Conservation (phyloP, 495 filamentous ascomycete species). For the Aspergillus heteromorphus region DNA sequence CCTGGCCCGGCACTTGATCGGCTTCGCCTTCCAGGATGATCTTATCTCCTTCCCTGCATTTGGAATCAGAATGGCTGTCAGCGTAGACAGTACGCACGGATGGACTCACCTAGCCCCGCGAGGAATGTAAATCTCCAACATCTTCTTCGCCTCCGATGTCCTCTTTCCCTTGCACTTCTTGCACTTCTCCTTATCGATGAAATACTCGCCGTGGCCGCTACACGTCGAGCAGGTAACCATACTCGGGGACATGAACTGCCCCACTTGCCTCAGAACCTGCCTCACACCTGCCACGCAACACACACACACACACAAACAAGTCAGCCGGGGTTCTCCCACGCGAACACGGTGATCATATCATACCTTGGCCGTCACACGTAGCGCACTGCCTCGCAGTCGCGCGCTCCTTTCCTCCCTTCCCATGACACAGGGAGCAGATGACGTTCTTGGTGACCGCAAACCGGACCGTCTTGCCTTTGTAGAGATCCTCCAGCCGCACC, state of each 20-base stretch:
- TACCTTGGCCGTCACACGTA: conserved; percentile 71
- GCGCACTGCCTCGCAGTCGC: conserved; percentile 81
- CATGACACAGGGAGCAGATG: conserved; percentile 80
- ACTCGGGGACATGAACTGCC: conserved; percentile 74
- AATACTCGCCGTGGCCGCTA: conserved; percentile 73
- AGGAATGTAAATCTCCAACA: conserved; percentile 93
- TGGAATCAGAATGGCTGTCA: conserved; percentile 13
- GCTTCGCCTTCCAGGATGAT: conserved; percentile 93
- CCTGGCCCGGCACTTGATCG: conserved; percentile 85
- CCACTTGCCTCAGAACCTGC: conserved; percentile 68
- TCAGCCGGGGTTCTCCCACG: conserved; percentile 13
- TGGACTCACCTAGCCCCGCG: conserved; percentile 62
- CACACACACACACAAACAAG: background rate
- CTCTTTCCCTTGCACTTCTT: conserved; percentile 96
- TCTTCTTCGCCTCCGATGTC: conserved; percentile 77
- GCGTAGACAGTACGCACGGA: background rate
- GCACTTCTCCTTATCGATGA: conserved; percentile 92
- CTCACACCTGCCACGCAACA: too few relatives aligned
- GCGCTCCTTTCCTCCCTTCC: conserved; percentile 85
- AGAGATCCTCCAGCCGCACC: conserved; percentile 86
- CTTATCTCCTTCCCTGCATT: conserved; percentile 66
- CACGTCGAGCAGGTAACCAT: conserved; percentile 71
- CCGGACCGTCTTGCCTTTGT: conserved; percentile 97
- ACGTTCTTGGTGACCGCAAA: conserved; percentile 91
- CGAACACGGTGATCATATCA: background rate